Base-by-base conservation (phyloP, 441 rosid species). In the Erodium texanum region DNA sequence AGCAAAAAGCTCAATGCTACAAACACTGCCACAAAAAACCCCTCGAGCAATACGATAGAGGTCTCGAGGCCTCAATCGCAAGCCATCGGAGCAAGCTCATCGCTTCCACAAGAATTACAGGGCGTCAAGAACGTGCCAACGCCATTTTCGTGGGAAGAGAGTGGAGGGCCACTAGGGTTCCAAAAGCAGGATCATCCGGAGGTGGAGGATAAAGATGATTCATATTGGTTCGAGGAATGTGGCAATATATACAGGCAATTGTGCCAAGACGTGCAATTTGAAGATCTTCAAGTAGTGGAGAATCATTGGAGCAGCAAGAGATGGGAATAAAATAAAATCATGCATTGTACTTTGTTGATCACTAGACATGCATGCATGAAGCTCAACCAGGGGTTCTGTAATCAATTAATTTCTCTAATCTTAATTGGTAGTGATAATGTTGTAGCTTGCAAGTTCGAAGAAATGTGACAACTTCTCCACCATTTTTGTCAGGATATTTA, bases 1-100 rank as follows among this genome's bases (percentile, higher is more conserved):
- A 77, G 80, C 64, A 80, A 73, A 71, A 76, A 70, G 71, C 69
- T 80, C 29, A 54, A 16, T 52, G 58, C 74, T 48, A 62, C 69
- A 48, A 69, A 76, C 56, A 64, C 65, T 20, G 61, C 66, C 29
- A 63, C 41, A 66, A 62, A 43, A 52, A 73, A 63, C 18, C 69
- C 73, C 36, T 16, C 16, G 8, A n/a, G 45, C 11, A 7, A 38
- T 38, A 7, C 18, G 18, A 65, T 62, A 15, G 67, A 70, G n/a
- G 66, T 63, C 27, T 11, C 24, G 4, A 24, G 64, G 70, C 56
- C 76, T 41, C 76, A 56, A 23, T 65, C 38, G 6, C 59, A 22
- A 18, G 45, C 18, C 54, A 62, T 52, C 15, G 59, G 48, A 0
- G 2, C 74, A 32, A 29, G 54, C 41, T 18, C 72, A 43, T 38